These are phyloP conservation scores for Choiromyces venosus DNA, from an alignment of 495 filamentous ascomycete species.

Conservation along the genomic window DNA sequence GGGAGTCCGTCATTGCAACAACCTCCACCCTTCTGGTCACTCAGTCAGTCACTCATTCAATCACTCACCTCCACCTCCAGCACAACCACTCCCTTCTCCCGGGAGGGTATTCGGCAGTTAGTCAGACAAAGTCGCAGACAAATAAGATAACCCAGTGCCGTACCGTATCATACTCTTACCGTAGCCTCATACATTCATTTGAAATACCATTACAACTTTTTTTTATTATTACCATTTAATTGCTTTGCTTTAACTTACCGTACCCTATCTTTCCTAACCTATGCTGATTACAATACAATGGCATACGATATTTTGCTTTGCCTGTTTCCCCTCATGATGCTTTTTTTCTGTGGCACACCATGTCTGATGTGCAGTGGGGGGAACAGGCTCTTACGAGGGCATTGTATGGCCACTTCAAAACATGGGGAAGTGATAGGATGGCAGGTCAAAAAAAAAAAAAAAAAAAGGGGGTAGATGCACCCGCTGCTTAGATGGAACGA, in stretches of 20 bases:
- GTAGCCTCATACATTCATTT: conserved; percentile 29
- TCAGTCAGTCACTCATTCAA: conserved; percentile 13
- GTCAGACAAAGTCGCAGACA: conserved; percentile 7
- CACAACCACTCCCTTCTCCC: conserved; percentile 16
- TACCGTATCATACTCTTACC: neutral
- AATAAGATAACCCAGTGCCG: conserved; percentile 3
- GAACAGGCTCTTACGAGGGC: conserved; percentile 24
- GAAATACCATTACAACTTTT: conserved; percentile 24
- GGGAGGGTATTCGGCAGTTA: conserved; percentile 32
- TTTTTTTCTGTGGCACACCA: conserved; percentile 31
- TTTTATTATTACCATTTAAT: neutral
- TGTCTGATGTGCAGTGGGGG: conserved; percentile 33
- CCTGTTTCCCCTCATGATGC: conserved; percentile 21
- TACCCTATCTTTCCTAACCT: neutral
- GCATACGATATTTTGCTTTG: neutral
- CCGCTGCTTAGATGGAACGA: conserved; percentile 24
- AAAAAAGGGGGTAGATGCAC: conserved; percentile 34
- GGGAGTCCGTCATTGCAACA: conserved; percentile 33
- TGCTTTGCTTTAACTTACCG: neutral
- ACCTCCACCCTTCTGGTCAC: conserved; percentile 10
- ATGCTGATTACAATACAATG: neutral
- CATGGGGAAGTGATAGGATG: conserved; percentile 35
- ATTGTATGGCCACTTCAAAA: conserved; percentile 17
- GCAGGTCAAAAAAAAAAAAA: neutral
- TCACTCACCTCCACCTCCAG: neutral